phyloP scores from a whole-genome alignment of 2,329 filamentous ascomycete genomes.

The Ophiostoma montium region DNA sequence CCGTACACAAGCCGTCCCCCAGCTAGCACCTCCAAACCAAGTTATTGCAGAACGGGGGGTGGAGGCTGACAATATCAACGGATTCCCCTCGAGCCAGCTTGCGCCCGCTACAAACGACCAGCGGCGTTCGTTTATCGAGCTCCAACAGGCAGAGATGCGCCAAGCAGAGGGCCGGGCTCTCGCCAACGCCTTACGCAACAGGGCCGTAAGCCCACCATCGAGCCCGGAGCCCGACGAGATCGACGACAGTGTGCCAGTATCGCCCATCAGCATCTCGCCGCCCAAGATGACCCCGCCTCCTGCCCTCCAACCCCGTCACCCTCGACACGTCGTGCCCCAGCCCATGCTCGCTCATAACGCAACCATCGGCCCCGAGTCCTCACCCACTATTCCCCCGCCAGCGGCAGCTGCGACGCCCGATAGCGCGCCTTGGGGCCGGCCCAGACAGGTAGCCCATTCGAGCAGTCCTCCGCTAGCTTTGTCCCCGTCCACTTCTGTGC shows the following conservation, averaged over 20 bases:
- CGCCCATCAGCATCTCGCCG: slow-evolving; percentile 1
- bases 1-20: not conserved
- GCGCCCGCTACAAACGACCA: slow-evolving; percentile 30
- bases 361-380: slow-evolving; percentile 1
- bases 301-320: slow-evolving; percentile 9
- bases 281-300: slow-evolving; percentile 1
- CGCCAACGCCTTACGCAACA: slow-evolving; percentile 31
- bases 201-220: slow-evolving; percentile 17
- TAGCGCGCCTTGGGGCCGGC: slow-evolving; percentile 10
- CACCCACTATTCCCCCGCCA: slow-evolving; percentile 5
- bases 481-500: slow-evolving; percentile 15
- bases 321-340: not conserved
- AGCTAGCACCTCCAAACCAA: not conserved
- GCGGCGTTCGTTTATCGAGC: slow-evolving; percentile 43
- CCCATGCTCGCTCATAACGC: not conserved
- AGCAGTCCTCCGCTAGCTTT: slow-evolving; percentile 27
- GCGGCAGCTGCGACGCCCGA: slow-evolving; percentile 5
- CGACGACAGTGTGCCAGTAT: slow-evolving; percentile 7
- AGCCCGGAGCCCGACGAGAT: slow-evolving; percentile 15
- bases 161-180: slow-evolving; percentile 46
- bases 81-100: slow-evolving; percentile 14
- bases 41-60: slow-evolving; percentile 33
- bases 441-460: slow-evolving; percentile 14
- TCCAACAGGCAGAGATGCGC: slow-evolving; percentile 45
- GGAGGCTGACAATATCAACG: slow-evolving; percentile 14